Evolutionary conservation across 2,329 filamentous ascomycete species (phyloP), one percentile per base, ranked within the genome.

Genomic region (Arthrobotrys conoides): DNA sequence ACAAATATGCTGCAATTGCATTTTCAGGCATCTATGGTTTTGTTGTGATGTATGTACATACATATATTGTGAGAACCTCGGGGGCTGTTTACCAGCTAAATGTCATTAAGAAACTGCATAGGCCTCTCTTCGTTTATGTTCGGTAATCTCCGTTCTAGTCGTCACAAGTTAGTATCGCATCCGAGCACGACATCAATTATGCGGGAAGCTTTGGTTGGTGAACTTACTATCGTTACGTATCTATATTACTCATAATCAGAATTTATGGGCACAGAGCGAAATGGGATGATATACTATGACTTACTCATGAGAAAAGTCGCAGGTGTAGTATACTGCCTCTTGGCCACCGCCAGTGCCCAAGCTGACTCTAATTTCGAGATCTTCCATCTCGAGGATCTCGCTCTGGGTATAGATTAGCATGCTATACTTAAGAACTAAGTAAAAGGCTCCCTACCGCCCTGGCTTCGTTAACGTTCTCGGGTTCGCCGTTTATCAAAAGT

Each of bases 301-400:
- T 83, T 90, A 96, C 87, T 94, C 92, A 83, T 94, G 92, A 83
- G 91, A 93, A 81, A 94, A 93, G 84, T 96, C 93, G 83, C 93
- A 96, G 46, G 93, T 96, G 90, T 92, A 96, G 84, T 93, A 93
- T 4, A 90, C 89, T 0, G 91, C 91, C 83, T 91, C 89, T 83
- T 90, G 87, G 38, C 88, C 86, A 18, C 82, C 83, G 48, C 90
- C 91, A 55, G 91, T 92, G 27, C 92, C 92, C 69, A 96, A 83
- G 73, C 87, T 88, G 4, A 96, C 91, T 44, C 92, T 84, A 79
- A 96, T 94, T 85, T 95, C 92, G 80, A 96, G 84, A 83, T 96
- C 91, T 83, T 94, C 92, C 80, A 89, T 88, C 81, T 92, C 90
- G 64, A 96, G 84, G 68, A 96, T 94, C 86, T 94, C 88, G 30